Conservation (phyloP, 768 basidiomycete species). For the Auricularia sp. region DNA sequence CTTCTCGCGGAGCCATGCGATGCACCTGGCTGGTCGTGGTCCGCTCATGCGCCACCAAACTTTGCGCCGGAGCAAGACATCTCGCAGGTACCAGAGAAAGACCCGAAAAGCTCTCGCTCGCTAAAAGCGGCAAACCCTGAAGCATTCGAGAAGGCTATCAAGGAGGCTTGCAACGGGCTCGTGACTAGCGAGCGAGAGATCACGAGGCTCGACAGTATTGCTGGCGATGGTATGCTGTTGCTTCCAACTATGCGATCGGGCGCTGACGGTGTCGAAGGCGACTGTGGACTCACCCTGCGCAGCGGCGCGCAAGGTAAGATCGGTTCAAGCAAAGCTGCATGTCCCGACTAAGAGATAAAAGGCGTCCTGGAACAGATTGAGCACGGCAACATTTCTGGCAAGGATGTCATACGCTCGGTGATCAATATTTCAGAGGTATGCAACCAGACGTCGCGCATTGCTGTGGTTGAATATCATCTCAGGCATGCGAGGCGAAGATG, state of each 20-base stretch:
- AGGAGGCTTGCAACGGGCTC: slow-evolving; percentile 52
- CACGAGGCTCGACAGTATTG: slow-evolving; percentile 81
- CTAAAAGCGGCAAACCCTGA: slow-evolving; percentile 34
- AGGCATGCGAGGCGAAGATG: slow-evolving; percentile 75
- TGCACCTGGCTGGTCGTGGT: slow-evolving; percentile 83
- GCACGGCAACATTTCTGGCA: slow-evolving; percentile 45
- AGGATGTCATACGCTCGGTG: slow-evolving; percentile 54
- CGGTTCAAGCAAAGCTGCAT: neutral
- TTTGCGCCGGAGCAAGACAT: neutral
- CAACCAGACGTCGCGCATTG: no score
- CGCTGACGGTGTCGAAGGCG: slow-evolving; percentile 13
- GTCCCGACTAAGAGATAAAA: slow-evolving; percentile 16
- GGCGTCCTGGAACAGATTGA: slow-evolving; percentile 52
- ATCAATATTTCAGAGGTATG: slow-evolving; percentile 42
- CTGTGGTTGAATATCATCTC: slow-evolving; percentile 6
- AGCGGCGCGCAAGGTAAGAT: slow-evolving; percentile 60
- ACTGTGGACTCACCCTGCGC: slow-evolving; percentile 58
- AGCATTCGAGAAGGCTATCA: slow-evolving; percentile 45
- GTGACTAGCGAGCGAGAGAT: slow-evolving; percentile 80
- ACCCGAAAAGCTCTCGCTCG: neutral
- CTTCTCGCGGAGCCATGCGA: slow-evolving; percentile 59
- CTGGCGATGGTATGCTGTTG: slow-evolving; percentile 59
- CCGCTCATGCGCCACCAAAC: slow-evolving; percentile 30
- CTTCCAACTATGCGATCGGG: neutral
- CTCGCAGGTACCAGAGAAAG: neutral